Evolutionary conservation across 805 yeast genomes (phyloP), one percentile per base, ranked within the genome.

Genomic region (Candida mattraensis): DNA sequence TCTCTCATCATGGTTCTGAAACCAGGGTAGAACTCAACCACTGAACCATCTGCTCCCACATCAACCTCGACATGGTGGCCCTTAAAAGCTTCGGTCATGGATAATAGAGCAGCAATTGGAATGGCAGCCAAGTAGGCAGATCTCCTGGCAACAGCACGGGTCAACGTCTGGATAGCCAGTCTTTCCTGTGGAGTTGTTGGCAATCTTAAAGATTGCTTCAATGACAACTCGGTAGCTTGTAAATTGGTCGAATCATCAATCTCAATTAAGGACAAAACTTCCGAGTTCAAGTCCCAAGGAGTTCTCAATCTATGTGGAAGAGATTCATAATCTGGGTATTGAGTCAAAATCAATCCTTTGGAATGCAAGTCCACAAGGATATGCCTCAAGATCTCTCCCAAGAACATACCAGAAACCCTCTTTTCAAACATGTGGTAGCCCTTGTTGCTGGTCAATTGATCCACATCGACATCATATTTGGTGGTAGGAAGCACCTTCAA

Each of bases 21-120:
- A 17, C 91, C 89, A 12, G 99, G 99, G 61, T 89, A 93, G 56
- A 77, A 84, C 63, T 91, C 96, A 32, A 91, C 83, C 37, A 91
- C 93, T 3, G 96, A 82, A 23, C 99, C 99, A 61, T 91, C 98
- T 42, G 89, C 89, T 40, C 97, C 98, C 47, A 93, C 77, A 60
- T 91, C 98, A 33, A 91, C 87, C 53, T 81, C 86, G 23, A 47
- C 44, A 42, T 75, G 78, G 51, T 83, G 85, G 36, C 72, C 77
- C 29, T 74, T 72, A 33, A 88, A 74, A 11, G 91, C 83, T 33
- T 69, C 72, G 1, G 89, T 82, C 61, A 77, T 78, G 34, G 71
- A 64, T 35, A 82, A 58, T 38, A 91, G 74, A 2, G 93, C 96
- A 20, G 96, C 91, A 39, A 91, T 70, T 39, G 96, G 96, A 30